Base-by-base conservation (phyloP, 768 basidiomycete genomes). In the Crepidotus variabilis region DNA sequence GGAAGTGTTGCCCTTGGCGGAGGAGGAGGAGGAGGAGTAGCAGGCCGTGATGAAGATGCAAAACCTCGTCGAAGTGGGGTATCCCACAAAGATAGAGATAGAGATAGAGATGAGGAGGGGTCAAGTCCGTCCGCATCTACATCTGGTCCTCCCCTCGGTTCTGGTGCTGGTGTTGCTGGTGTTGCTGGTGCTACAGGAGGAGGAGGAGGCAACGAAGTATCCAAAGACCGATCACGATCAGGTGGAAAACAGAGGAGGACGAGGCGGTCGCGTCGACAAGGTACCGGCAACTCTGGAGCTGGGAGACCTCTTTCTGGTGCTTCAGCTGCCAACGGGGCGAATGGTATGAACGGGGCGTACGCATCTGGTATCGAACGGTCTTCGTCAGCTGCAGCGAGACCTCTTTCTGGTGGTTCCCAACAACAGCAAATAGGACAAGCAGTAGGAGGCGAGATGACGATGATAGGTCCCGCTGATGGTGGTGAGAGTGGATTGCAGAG, bases 301-400 rank as follows among this genome's bases (percentile, higher is more conserved):
- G 28, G 3, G n/a, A n/a, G n/a, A n/a, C n/a, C n/a, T n/a, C n/a
- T n/a, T n/a, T n/a, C n/a, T n/a, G n/a, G n/a, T n/a, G n/a, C n/a
- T n/a, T n/a, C n/a, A n/a, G n/a, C n/a, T n/a, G n/a, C n/a, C n/a
- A n/a, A n/a, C n/a, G n/a, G n/a, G n/a, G n/a, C n/a, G n/a, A 36
- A 36, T 46, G 47, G 24, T 36, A 51, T 22, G 39, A 55, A 56
- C n/a, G 51, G 54, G 34, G 50, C 35, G 48, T 33, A 43, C 45
- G 35, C 28, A 35, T 20, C 16, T 43, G 36, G 18, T 22, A 10
- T 39, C 21, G 36, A 35, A 8, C 28, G 28, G 28, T 28, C 28
- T 28, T 28, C 28, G 8, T 28, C 28, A 4, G n/a, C n/a, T n/a
- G n/a, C n/a, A n/a, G 28, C 8, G 28, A 28, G 28, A 8, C 28